These are phyloP conservation scores for Kwoniella shivajii DNA, from an alignment of 1,284 basidiomycete genomes.

Conservation along the genomic window DNA sequence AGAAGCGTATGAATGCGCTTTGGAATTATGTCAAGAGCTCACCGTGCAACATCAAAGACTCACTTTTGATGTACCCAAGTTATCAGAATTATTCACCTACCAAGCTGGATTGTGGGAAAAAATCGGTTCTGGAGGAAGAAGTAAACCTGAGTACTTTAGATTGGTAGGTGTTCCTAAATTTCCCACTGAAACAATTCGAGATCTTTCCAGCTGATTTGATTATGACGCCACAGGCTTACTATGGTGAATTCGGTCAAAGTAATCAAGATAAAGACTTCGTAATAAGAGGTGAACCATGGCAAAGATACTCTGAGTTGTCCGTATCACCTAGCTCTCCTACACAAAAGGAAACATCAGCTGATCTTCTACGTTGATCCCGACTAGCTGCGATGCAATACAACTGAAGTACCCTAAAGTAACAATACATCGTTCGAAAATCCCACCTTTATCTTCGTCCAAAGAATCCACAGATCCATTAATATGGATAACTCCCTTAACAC, in stretches of 20 bases:
- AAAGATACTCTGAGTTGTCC: slow-evolving; percentile 43
- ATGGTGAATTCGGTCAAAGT: slow-evolving; percentile 45
- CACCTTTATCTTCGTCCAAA: slow-evolving; percentile 77
- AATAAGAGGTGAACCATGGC: slow-evolving; percentile 43
- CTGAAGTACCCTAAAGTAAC: slow-evolving; percentile 88
- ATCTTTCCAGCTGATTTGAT: neutral
- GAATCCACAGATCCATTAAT: slow-evolving; percentile 82
- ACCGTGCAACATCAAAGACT: slow-evolving; percentile 78
- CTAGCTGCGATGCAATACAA: slow-evolving; percentile 89
- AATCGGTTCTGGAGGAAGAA: slow-evolving; percentile 77
- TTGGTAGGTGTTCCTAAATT: slow-evolving; percentile 60
- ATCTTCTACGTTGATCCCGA: slow-evolving; percentile 59
- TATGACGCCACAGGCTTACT: slow-evolving; percentile 31
- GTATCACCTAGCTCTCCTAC: neutral
- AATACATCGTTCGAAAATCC: slow-evolving; percentile 71
- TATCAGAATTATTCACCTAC: slow-evolving; percentile 81
- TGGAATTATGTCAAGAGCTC: slow-evolving; percentile 89
- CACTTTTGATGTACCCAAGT: slow-evolving; percentile 82
- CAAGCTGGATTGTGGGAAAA: slow-evolving; percentile 80
- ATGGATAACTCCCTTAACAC: slow-evolving; percentile 80
- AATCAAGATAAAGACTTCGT: slow-evolving; percentile 53
- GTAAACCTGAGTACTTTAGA: slow-evolving; percentile 89
- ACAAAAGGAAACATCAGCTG: neutral
- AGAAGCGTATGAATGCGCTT: slow-evolving; percentile 92
- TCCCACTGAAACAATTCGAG: neutral